A percentile compares a stretch with the other conserved stretches of the same genome.
Evolutionary conservation across 1,284 basidiomycete genomes (phyloP).

Genomic region (Sporisorium graminicola): DNA sequence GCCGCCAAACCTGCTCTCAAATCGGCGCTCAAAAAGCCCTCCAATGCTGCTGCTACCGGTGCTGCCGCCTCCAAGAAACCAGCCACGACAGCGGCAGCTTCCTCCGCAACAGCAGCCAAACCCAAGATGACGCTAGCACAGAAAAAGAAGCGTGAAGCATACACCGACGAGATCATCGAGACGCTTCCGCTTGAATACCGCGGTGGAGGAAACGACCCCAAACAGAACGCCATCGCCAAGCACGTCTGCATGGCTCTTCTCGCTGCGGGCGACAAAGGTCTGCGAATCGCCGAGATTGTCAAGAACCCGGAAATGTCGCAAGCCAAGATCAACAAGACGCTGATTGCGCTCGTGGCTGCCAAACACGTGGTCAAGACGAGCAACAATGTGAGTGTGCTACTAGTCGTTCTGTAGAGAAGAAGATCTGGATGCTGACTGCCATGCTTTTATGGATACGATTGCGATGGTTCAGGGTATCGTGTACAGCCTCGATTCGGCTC

Average conservation of each 20-base stretch:
- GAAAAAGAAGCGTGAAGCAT: slow-evolving; percentile 75
- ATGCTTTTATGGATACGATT: background rate
- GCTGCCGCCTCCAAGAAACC: slow-evolving; percentile 23
- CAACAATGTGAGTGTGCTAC: slow-evolving; percentile 69
- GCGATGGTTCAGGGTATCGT: slow-evolving; percentile 56
- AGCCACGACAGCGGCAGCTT: slow-evolving; percentile 2
- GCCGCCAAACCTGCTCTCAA: slow-evolving; percentile 37
- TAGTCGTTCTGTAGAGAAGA: background rate
- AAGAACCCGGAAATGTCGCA: slow-evolving; percentile 85
- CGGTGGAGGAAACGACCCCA: slow-evolving; percentile 78
- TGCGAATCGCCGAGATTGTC: slow-evolving; percentile 78
- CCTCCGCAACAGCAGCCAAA: slow-evolving; percentile 70
- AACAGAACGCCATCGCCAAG: slow-evolving; percentile 59
- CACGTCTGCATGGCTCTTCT: slow-evolving; percentile 64
- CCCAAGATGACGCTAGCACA: slow-evolving; percentile 81
- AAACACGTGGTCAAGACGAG: slow-evolving; percentile 81
- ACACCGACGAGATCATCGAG: slow-evolving; percentile 76
- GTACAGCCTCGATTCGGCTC: slow-evolving; percentile 58
- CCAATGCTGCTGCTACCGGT: slow-evolving; percentile 15
- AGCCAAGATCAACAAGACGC: slow-evolving; percentile 89
- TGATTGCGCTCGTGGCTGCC: slow-evolving; percentile 88
- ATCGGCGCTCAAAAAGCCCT: slow-evolving; percentile 46
- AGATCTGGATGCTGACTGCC: background rate
- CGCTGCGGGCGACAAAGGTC: slow-evolving; percentile 53
- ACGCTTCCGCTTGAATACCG: slow-evolving; percentile 89